phyloP scores from a whole-genome alignment of 345 rosid genomes.

The Salix udensis region DNA sequence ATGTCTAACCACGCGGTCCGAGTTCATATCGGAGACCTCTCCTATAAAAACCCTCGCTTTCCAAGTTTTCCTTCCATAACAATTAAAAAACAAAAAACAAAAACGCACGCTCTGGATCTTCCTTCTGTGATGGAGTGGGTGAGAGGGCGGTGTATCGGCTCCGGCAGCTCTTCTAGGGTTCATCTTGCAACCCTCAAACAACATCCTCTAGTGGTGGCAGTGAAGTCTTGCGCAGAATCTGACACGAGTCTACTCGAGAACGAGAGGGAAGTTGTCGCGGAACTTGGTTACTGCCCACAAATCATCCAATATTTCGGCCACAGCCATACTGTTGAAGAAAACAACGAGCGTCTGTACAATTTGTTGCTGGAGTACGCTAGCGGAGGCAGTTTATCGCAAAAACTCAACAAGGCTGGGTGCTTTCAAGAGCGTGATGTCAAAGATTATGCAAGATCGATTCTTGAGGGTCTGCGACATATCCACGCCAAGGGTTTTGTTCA shows the following conservation, averaged over 20 bases:
- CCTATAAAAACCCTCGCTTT: neutral
- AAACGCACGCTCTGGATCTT: neutral
- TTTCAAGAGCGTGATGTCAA: slow-evolving; percentile 19
- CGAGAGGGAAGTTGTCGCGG: slow-evolving; percentile 16
- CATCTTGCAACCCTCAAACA: slow-evolving; percentile 17
- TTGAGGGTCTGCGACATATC: slow-evolving; percentile 22
- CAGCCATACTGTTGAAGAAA: slow-evolving; percentile 10
- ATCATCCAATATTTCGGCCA: slow-evolving; percentile 24
- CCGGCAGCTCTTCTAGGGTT: slow-evolving; percentile 27
- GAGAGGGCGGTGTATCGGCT: slow-evolving; percentile 24
- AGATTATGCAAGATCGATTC: slow-evolving; percentile 13
- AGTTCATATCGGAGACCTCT: no score
- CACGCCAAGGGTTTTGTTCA: slow-evolving; percentile 35
- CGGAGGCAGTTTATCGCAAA: slow-evolving; percentile 22
- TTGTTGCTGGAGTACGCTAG: slow-evolving; percentile 32
- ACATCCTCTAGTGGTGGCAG: slow-evolving; percentile 18
- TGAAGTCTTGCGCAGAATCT: slow-evolving; percentile 19
- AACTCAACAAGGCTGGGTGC: slow-evolving; percentile 12
- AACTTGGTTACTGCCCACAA: slow-evolving; percentile 12
- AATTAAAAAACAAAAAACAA: no score
- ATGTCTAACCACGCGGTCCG: neutral
- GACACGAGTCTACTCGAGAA: slow-evolving; percentile 19
- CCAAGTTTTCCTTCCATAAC: neutral
- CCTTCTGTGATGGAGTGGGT: slow-evolving; percentile 24
- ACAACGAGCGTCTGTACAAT: slow-evolving; percentile 10